Evolutionary conservation across 345 rosid species (phyloP), one percentile per base, ranked within the genome.

Genomic region (Salix viminalis): DNA sequence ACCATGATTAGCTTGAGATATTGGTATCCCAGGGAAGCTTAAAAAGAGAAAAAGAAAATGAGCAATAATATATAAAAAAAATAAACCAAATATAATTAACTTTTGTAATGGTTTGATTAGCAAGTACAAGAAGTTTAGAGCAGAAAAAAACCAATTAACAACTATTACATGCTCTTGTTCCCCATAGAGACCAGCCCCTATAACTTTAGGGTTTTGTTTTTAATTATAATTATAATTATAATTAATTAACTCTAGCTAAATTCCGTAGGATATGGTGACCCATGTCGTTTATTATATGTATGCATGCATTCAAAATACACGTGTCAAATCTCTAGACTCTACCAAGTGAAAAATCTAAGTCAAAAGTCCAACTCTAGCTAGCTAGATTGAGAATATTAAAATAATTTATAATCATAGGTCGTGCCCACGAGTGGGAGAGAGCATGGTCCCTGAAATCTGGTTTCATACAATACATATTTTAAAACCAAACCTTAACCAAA

Each of bases 381-480:
- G 15, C 28, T 19, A 9, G 24, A 32, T 3, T 46, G 26, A 58
- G 64, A 58, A 9, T 12, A 74, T 24, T 69, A 80, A 79, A 82
- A 69, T 16, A 76, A 46, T 39, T 10, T 46, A 52, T 80, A 72
- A 75, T 77, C 62, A 61, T 2, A 65, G 86, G 87, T 84, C 87
- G 88, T 85, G 87, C 83, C 83, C 83, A 83, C 84, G 86, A 82
- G 82, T 86, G 87, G 88, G 28, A 62, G 65, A 56, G 23, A 71
- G 83, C 92, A 86, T 65, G 84, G 86, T 61, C 86, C 86, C 84
- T 83, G 83, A 84, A 83, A 82, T 85, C 83, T 28, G 89, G 76
- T 75, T 81, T 37, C 77, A 65, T 52, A 76, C 37, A 76, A 58
- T 54, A 28, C 5, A 74, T 69, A 1, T 37, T 65, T 36, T 36